phyloP scores from a whole-genome alignment of 345 rosid species.

The Salix dunnii region DNA sequence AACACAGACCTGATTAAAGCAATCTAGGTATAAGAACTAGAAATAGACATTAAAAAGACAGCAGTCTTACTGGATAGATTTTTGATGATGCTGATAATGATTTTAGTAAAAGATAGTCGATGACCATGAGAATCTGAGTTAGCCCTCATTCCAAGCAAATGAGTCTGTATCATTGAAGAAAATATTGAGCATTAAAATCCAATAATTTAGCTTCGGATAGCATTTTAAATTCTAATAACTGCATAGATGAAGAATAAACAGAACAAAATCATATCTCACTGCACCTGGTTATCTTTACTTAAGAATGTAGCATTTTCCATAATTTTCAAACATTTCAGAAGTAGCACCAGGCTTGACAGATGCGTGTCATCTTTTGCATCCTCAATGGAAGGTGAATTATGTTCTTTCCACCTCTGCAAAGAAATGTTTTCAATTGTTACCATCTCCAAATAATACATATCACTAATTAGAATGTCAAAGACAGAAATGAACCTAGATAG shows the following conservation, averaged over 20 bases:
- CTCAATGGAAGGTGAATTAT: constrained; percentile 27
- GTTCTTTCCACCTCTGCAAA: constrained; percentile 47
- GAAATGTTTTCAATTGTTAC: constrained; percentile 6
- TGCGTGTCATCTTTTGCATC: constrained; percentile 40
- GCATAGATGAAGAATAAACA: background rate
- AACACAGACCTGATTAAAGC: constrained; percentile 4
- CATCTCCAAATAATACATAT: constrained; percentile 4
- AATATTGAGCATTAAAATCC: background rate
- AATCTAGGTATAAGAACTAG: background rate
- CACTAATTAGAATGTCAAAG: background rate
- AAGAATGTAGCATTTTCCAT: constrained; percentile 96
- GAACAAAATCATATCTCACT: constrained; percentile 1
- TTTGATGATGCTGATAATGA: constrained; percentile 56
- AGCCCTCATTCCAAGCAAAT: constrained; percentile 76
- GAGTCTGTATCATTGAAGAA: constrained; percentile 43
- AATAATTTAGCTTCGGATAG: constrained; percentile 11
- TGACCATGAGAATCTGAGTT: constrained; percentile 40
- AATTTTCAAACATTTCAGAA: constrained; percentile 78
- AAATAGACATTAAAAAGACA: constrained; percentile 2
- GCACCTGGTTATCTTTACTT: constrained; percentile 88
- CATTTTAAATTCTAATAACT: background rate
- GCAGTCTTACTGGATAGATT: constrained; percentile 64
- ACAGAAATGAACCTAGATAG: background rate
- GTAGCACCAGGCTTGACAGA: constrained; percentile 50
- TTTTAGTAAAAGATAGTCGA: constrained; percentile 49